These are phyloP conservation scores for Phytopythium oedochilum DNA, from an alignment of 352 stramenopile genomes.

Conservation along the genomic window DNA sequence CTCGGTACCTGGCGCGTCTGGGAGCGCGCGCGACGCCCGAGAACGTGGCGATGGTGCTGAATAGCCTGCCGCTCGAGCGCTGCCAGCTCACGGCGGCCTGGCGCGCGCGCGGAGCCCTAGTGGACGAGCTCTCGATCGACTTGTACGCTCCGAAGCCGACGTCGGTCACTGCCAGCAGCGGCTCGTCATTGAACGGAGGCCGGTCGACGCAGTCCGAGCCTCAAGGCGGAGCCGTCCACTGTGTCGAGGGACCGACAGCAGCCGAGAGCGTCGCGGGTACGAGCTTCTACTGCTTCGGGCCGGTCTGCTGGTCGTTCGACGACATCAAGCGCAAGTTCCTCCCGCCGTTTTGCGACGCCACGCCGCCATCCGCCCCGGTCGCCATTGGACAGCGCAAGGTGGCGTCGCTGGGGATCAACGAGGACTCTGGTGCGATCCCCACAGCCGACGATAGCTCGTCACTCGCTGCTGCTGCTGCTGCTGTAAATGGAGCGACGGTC, in stretches of 20 bases:
- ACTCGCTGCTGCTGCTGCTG: background rate
- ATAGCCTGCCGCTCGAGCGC: slow-evolving; percentile 56
- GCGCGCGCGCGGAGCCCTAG: slow-evolving; percentile 50
- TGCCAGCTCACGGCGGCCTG: slow-evolving; percentile 54
- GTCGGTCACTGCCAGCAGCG: background rate
- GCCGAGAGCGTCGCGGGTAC: background rate
- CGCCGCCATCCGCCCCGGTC: slow-evolving; percentile 24
- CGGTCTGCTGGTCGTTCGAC: slow-evolving; percentile 59
- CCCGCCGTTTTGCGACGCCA: slow-evolving; percentile 54
- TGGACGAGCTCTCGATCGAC: slow-evolving; percentile 49
- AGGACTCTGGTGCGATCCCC: background rate
- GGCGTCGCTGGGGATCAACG: background rate
- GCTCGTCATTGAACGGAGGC: background rate
- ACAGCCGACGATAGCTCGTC: background rate
- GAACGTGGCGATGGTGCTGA: slow-evolving; percentile 61
- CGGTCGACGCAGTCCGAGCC: background rate
- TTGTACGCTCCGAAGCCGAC: slow-evolving; percentile 23
- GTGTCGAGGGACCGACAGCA: background rate
- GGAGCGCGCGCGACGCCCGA: slow-evolving; percentile 36
- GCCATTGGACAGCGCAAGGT: slow-evolving; percentile 13
- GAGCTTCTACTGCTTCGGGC: slow-evolving; percentile 33
- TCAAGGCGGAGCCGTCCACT: too few relatives aligned
- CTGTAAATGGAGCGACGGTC: slow-evolving; percentile 6
- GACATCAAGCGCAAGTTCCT: slow-evolving; percentile 73
- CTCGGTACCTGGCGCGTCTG: slow-evolving; percentile 66